Evolutionary conservation across 108 stramenopile genomes (phyloP), one percentile per base, ranked within the genome.

Genomic region (Pseudonitzschia multistriata): DNA sequence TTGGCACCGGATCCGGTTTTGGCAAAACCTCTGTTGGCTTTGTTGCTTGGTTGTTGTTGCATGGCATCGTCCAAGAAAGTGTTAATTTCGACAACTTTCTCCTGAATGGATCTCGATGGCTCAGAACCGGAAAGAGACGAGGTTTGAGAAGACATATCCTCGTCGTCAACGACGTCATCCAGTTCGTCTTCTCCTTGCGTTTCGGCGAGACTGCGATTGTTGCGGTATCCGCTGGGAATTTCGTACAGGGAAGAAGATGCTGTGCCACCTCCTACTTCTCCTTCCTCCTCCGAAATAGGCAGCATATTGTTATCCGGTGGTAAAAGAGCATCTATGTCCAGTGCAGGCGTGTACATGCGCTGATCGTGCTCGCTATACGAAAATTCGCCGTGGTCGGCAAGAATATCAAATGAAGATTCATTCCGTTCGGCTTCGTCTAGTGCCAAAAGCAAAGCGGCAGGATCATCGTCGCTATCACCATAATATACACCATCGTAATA

Each of bases 131-230:
- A 45, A 17, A 45, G 3, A 13, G 42, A 45, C 7, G 42, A 45
- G 5, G 42, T 17, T 17, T 13, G 42, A 1, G 42, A 45, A 10
- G 11, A 1, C 15, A 17, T 10, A 17, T 57, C 35, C 34, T 28
- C 65, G 19, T 73, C 40, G 21, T 66, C 50, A 2, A 37, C 37
- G 37, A 45, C 40, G 19, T 68, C 53, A 8, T 59, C 66, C 3
- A 67, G 27, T 3, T 59, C 66, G 14, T 39, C 57, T 35, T 65
- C 65, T 14, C 27, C 56, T 5, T 72, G 19, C 7, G 3, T 25
- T 56, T 28, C 27, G 50, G 8, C 19, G 21, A 7, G 7, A 24
- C 19, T 52, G 22, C 1, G 21, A 24, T 52, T 52, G 19, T 52
- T 52, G 22, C 17, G 10, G 8, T 52, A 52, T 25, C 50, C 50